A percentile compares a stretch with the other conserved stretches of the same genome.
phyloP scores from a whole-genome alignment of 2,329 filamentous ascomycete genomes.

The Colletotrichum magnum region DNA sequence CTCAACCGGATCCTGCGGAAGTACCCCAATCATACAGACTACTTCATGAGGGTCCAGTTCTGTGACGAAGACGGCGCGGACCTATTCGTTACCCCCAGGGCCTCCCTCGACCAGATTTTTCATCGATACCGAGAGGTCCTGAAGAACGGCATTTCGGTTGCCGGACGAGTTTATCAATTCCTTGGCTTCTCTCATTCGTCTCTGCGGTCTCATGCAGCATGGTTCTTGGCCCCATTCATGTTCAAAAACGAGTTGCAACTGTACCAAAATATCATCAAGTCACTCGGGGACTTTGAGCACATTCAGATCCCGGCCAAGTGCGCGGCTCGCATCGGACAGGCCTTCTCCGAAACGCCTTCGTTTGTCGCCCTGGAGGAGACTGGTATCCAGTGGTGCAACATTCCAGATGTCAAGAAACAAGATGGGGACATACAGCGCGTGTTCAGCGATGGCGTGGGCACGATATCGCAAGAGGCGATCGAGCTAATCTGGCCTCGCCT shows the following conservation, averaged over 20 bases:
- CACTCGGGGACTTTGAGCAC: conserved; percentile 64
- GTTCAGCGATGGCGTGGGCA: conserved; percentile 87
- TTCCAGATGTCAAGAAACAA: conserved; percentile 66
- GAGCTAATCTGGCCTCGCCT: conserved; percentile 71
- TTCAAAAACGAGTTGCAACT: conserved; percentile 52
- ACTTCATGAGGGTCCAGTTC: conserved; percentile 80
- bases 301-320: conserved; percentile 69
- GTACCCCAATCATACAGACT: conserved; percentile 70
- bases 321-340: conserved; percentile 73
- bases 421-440: conserved; percentile 61
- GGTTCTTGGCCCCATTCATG: conserved; percentile 69
- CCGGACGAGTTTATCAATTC: conserved; percentile 74
- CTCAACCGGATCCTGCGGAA: conserved; percentile 81
- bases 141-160: conserved; percentile 71
- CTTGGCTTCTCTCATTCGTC: conserved; percentile 87
- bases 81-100: conserved; percentile 69
- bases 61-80: conserved; percentile 80
- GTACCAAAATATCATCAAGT: conserved; percentile 59
- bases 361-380: conserved; percentile 65
- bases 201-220: conserved; percentile 78
- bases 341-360: conserved; percentile 81
- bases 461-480: conserved; percentile 74
- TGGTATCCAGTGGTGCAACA: conserved; percentile 50
- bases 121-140: conserved; percentile 74
- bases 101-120: conserved; percentile 64